Evolutionary conservation across 805 yeast genomes (phyloP).

Genomic region (Nakazawaea anatomiae): DNA sequence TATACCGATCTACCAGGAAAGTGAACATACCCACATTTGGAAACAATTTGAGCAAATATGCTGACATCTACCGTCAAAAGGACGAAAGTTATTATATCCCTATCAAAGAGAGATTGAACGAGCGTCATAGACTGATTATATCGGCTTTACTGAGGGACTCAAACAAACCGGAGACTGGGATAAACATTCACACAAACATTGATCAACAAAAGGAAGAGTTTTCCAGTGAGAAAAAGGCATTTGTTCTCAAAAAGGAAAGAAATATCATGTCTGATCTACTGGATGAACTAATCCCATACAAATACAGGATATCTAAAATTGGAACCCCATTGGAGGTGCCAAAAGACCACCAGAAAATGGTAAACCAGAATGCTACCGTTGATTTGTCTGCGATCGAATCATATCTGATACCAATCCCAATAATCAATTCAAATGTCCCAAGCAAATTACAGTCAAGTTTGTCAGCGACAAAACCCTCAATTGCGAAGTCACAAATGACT

Average conservation of each 20-base stretch:
- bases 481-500: constrained; percentile 15
- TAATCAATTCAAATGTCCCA: constrained; percentile 7
- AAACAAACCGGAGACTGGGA: neutral
- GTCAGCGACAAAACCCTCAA: constrained; percentile 5
- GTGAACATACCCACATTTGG: constrained; percentile 25
- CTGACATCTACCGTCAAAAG: constrained; percentile 20
- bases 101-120: constrained; percentile 23
- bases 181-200: neutral
- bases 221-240: constrained; percentile 1
- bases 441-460: constrained; percentile 12
- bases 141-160: neutral
- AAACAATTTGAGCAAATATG: constrained; percentile 27
- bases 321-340: neutral
- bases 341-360: neutral
- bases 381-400: neutral
- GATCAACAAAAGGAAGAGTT: neutral
- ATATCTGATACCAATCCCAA: constrained; percentile 4
- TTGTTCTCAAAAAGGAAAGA: constrained; percentile 3
- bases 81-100: constrained; percentile 28
- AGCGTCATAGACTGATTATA: constrained; percentile 11
- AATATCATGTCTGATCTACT: constrained; percentile 1
- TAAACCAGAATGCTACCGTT: neutral
- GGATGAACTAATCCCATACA: constrained; percentile 11
- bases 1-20: constrained; percentile 54
- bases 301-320: constrained; percentile 3